Evolutionary conservation across 1,284 basidiomycete species (phyloP).

Genomic region (Laetiporus sulphureus): DNA sequence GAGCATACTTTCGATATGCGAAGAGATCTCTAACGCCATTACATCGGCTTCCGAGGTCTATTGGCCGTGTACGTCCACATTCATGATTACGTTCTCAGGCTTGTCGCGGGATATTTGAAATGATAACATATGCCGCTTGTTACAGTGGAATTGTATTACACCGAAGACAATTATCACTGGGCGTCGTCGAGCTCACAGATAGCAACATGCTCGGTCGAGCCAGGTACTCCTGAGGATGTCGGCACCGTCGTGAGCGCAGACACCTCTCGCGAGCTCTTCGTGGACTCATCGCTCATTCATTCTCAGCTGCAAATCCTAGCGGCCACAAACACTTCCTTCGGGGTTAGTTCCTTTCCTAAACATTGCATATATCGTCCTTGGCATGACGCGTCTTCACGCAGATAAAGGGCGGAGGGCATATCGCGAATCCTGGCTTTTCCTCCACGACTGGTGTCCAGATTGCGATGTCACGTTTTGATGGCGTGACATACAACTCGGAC

Average conservation of each 20-base stretch:
- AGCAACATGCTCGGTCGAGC: background rate
- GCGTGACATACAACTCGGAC: constrained; percentile 28
- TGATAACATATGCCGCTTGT: background rate
- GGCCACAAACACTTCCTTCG: constrained; percentile 30
- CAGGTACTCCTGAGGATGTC: background rate
- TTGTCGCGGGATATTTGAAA: too few relatives aligned
- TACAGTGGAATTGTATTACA: background rate
- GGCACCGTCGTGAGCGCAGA: background rate
- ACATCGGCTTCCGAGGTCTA: background rate
- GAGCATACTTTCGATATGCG: background rate
- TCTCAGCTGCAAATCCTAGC: constrained; percentile 38
- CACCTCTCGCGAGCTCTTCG: background rate
- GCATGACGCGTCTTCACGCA: constrained; percentile 10
- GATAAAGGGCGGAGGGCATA: constrained; percentile 45
- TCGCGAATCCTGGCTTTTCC: constrained; percentile 39
- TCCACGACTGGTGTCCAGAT: constrained; percentile 51
- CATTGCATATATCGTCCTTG: background rate
- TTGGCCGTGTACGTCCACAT: background rate
- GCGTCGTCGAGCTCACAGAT: background rate
- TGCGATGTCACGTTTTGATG: constrained; percentile 36
- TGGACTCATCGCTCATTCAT: background rate
- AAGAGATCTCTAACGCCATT: background rate
- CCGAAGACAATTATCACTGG: background rate
- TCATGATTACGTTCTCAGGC: too few relatives aligned
- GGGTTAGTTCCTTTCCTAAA: constrained; percentile 19